phyloP scores from a whole-genome alignment of 495 filamentous ascomycete species.

The Cercophora scortea region DNA sequence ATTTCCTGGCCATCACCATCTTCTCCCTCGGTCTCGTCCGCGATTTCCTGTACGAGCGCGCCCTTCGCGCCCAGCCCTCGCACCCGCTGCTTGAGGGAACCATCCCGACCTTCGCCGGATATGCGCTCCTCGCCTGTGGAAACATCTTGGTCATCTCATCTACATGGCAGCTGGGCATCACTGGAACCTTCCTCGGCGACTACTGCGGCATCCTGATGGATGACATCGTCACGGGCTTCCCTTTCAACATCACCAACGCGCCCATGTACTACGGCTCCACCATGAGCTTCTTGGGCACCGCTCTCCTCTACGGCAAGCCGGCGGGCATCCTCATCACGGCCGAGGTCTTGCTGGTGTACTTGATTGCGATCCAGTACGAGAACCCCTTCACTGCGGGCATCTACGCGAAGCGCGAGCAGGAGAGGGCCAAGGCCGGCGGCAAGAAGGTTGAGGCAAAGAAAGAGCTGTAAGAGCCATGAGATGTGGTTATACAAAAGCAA shows the following conservation, averaged over 20 bases:
- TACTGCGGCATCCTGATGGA: conserved; percentile 99
- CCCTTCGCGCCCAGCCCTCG: conserved; percentile 70
- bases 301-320: conserved; percentile 82
- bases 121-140: conserved; percentile 60
- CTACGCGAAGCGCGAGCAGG: conserved; percentile 78
- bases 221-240: conserved; percentile 82
- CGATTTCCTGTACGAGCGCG: conserved; percentile 67
- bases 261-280: conserved; percentile 98
- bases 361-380: conserved; percentile 79
- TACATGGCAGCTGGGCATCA: conserved; percentile 90
- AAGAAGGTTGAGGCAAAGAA: conserved; percentile 32
- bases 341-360: conserved; percentile 71
- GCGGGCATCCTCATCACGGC: conserved; percentile 73
- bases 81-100: conserved; percentile 51
- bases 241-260: conserved; percentile 85
- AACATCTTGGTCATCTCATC: conserved; percentile 80
- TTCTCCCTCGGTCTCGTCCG: conserved; percentile 86
- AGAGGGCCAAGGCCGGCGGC: conserved; percentile 27
- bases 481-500: too few species aligned
- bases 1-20: conserved; percentile 78
- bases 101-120: conserved; percentile 50
- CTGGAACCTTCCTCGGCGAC: conserved; percentile 94
- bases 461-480: conserved; percentile 25
- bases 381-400: conserved; percentile 96
- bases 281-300: conserved; percentile 82